Evolutionary conservation across 768 basidiomycete genomes (phyloP).

Genomic region (Kwoniella shandongensis): DNA sequence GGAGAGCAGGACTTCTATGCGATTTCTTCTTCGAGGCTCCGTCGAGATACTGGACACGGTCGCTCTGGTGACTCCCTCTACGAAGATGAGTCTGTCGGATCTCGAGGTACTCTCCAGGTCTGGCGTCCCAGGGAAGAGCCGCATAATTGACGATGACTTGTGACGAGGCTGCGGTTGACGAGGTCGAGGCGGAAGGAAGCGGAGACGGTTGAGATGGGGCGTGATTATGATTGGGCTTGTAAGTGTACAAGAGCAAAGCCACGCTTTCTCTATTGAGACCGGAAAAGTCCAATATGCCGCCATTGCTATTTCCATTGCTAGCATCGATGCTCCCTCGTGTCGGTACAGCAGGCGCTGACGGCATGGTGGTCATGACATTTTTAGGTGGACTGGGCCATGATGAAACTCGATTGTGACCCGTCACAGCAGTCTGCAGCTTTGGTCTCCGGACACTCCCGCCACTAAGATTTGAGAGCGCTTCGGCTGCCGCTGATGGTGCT

Average conservation of each 20-base stretch:
- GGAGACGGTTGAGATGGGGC: conserved; percentile 32
- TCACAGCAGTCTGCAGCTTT: conserved; percentile 4
- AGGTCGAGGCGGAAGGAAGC: conserved; percentile 22
- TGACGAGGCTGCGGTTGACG: conserved; percentile 18
- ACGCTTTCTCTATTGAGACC: conserved; percentile 12
- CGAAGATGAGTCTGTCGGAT: conserved; percentile 29
- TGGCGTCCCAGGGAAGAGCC: conserved; percentile 34
- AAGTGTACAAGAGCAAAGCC: conserved; percentile 36
- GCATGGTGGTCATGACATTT: conserved; percentile 15
- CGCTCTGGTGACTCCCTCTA: neutral
- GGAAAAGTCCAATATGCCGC: conserved; percentile 18
- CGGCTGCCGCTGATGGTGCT: conserved; percentile 18
- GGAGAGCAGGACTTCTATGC: conserved; percentile 37
- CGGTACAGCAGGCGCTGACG: conserved; percentile 30
- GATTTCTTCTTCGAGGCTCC: conserved; percentile 61
- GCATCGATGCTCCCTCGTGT: conserved; percentile 31
- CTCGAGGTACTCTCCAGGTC: conserved; percentile 45
- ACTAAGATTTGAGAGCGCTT: conserved; percentile 20
- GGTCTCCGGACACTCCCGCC: conserved; percentile 6
- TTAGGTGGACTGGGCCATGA: conserved; percentile 32
- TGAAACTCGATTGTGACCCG: conserved; percentile 19
- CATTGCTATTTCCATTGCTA: neutral
- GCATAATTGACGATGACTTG: conserved; percentile 30
- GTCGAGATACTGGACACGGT: conserved; percentile 48
- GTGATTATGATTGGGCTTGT: conserved; percentile 23